Conservation (phyloP, 805 yeast species). For the Ogataea methylovora region DNA sequence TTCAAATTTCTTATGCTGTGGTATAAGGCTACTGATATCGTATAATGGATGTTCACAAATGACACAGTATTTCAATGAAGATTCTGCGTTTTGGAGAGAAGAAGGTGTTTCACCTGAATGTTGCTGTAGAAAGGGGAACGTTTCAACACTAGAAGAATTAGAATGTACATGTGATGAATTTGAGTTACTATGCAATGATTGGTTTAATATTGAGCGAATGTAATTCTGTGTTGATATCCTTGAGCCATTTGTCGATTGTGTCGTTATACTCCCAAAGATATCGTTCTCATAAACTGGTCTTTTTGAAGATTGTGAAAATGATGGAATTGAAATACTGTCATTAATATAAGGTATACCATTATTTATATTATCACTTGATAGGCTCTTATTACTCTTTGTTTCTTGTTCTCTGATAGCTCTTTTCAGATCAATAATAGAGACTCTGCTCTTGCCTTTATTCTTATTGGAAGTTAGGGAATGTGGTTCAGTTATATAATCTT, state of each 20-base stretch:
- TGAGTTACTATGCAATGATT: too few species aligned
- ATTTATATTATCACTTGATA: too few species aligned
- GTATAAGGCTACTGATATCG: conserved; percentile 40
- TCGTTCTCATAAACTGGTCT: not conserved
- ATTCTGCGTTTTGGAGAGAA: conserved; percentile 15
- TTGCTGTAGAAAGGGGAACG: too few species aligned
- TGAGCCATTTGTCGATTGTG: too few species aligned
- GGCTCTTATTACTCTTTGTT: too few species aligned
- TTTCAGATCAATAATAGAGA: conserved; percentile 28
- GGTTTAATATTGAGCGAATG: conserved; percentile 10
- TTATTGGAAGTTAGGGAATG: not conserved
- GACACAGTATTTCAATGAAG: conserved; percentile 44
- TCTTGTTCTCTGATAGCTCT: conserved; percentile 15
- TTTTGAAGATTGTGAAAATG: not conserved
- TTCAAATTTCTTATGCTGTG: conserved; percentile 20
- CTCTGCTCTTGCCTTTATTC: conserved; percentile 15
- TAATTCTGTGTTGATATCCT: too few species aligned
- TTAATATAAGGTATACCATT: too few species aligned
- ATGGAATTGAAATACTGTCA: not conserved
- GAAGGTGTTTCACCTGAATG: too few species aligned
- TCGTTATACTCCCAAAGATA: not conserved
- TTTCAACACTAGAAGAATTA: too few species aligned
- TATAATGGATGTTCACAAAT: conserved; percentile 65
- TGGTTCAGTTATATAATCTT: conserved; percentile 42
- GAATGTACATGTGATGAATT: too few species aligned